Percentiles rank a stretch among this genome's conserved stretches.
These are phyloP conservation scores for Apiospora malaysiana DNA, from an alignment of 2,329 filamentous ascomycete species.

Conservation along the genomic window DNA sequence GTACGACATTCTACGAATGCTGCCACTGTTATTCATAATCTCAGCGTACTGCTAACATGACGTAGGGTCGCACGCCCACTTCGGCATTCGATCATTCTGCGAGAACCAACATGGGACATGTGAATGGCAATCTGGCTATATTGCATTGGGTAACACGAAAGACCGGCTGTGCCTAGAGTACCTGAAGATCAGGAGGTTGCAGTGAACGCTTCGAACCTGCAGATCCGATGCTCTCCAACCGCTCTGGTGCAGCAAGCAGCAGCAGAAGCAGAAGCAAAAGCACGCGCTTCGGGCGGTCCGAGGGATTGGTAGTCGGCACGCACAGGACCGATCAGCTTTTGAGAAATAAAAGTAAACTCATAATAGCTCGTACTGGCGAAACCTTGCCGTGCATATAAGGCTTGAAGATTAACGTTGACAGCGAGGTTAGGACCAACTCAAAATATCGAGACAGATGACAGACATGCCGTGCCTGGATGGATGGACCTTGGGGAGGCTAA, in stretches of 20 bases:
- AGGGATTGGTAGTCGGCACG: neutral
- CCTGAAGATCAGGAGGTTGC: neutral
- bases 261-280: neutral
- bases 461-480: neutral
- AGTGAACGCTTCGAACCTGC: neutral
- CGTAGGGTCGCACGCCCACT: neutral
- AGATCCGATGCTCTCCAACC: slow-evolving; percentile 5
- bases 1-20: too few species aligned
- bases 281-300: neutral
- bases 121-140: neutral
- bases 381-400: neutral
- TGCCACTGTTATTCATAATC: too few species aligned
- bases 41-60: neutral
- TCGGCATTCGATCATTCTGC: neutral
- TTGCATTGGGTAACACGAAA: neutral
- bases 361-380: neutral
- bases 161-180: neutral
- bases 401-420: neutral
- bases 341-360: neutral
- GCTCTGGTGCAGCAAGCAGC: neutral
- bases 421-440: neutral
- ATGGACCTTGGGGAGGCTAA: neutral
- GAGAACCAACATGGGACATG: neutral
- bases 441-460: neutral
- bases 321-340: neutral